Conservation (phyloP, 2,329 filamentous ascomycete genomes). For the Penicillium sp. region DNA sequence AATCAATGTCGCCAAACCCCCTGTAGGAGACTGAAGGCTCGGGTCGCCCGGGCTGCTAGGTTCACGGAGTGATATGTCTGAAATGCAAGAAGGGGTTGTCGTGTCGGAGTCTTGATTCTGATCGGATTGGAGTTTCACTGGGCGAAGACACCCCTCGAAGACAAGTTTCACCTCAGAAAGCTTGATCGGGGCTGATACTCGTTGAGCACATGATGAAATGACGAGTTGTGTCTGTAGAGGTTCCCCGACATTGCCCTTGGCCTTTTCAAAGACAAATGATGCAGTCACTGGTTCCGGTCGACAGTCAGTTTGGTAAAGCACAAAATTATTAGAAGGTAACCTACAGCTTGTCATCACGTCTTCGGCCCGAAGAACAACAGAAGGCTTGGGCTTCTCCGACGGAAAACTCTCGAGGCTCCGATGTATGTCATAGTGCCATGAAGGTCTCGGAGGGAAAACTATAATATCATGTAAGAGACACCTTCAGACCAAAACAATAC, state of each 20-base stretch:
- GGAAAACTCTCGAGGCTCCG: constrained; percentile 41
- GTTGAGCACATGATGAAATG: constrained; percentile 47
- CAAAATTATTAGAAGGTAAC: constrained; percentile 15
- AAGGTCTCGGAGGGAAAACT: constrained; percentile 36
- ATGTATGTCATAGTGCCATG: constrained; percentile 46
- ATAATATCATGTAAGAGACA: neutral
- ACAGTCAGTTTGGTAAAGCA: neutral
- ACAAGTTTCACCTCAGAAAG: constrained; percentile 48
- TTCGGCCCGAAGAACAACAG: constrained; percentile 45
- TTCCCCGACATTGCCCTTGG: constrained; percentile 57
- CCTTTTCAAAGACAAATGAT: constrained; percentile 50
- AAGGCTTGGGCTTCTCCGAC: constrained; percentile 39
- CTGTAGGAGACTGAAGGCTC: constrained; percentile 30
- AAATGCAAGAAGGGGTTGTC: constrained; percentile 25
- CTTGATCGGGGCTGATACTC: constrained; percentile 43
- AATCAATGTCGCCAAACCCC: constrained; percentile 41
- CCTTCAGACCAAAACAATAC: neutral
- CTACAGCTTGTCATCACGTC: constrained; percentile 46
- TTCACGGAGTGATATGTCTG: constrained; percentile 34
- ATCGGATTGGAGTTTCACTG: constrained; percentile 39
- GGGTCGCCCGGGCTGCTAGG: constrained; percentile 27
- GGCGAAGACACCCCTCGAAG: constrained; percentile 49
- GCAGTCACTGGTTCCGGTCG: constrained; percentile 40
- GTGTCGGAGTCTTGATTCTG: constrained; percentile 22
- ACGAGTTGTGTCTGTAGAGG: constrained; percentile 52